Evolutionary conservation across 2,329 filamentous ascomycete species (phyloP).

Genomic region (Alternaria sp.): DNA sequence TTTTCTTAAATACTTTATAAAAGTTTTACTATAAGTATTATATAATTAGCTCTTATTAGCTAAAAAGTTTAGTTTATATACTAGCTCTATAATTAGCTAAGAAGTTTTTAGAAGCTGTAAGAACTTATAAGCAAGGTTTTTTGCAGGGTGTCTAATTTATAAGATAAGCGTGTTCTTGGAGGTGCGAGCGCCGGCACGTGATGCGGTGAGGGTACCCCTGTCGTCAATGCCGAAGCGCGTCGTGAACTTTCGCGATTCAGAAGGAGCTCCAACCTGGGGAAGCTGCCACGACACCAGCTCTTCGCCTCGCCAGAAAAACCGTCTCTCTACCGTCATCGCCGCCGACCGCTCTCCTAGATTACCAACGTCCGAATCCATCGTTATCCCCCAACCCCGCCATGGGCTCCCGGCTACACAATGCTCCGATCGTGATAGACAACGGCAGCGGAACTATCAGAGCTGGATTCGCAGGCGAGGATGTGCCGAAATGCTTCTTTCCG

Average conservation of each 20-base stretch:
- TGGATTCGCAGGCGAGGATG: slow-evolving; percentile 93
- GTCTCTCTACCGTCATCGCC: not conserved
- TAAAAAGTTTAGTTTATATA: not conserved
- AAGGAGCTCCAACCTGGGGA: slow-evolving; percentile 29
- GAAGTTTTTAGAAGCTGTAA: not conserved
- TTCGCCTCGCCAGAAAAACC: not conserved
- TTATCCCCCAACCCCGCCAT: slow-evolving; percentile 49
- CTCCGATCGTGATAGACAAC: slow-evolving; percentile 98
- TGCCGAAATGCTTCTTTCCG: slow-evolving; percentile 96
- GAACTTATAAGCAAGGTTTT: not conserved
- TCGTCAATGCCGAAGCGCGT: slow-evolving; percentile 34
- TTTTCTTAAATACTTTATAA: not conserved
- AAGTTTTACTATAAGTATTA: not conserved
- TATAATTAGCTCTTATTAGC: not conserved
- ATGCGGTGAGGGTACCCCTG: slow-evolving; percentile 33
- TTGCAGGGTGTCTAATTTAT: too few relatives aligned
- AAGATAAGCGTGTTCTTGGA: not conserved
- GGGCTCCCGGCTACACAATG: slow-evolving; percentile 86
- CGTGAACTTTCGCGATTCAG: slow-evolving; percentile 40
- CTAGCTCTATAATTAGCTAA: not conserved
- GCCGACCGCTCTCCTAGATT: not conserved
- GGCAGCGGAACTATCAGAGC: slow-evolving; percentile 97
- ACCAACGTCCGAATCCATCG: not conserved
- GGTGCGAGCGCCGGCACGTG: slow-evolving; percentile 29
- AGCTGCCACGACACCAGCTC: slow-evolving; percentile 25